These are phyloP conservation scores for Emergomyces pasteurianus DNA, from an alignment of 2,329 filamentous ascomycete genomes.

Conservation along the genomic window DNA sequence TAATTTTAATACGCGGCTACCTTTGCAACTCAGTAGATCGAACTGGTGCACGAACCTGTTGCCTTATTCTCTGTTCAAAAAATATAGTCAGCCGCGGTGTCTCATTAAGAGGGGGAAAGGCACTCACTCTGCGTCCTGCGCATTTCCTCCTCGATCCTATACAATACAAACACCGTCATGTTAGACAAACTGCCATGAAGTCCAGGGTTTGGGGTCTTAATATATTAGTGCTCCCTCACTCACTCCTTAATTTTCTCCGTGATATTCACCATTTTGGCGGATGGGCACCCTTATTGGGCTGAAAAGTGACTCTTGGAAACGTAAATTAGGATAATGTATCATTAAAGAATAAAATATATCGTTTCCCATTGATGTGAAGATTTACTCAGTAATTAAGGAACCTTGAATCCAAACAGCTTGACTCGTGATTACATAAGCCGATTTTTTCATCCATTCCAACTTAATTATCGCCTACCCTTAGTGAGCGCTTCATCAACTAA, in stretches of 20 bases:
- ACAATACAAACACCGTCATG: slow-evolving; percentile 11
- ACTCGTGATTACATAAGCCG: not conserved
- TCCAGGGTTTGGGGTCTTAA: not conserved
- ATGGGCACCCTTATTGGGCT: slow-evolving; percentile 2
- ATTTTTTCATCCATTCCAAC: not conserved
- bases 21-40: not conserved
- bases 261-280: slow-evolving; percentile 81
- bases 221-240: slow-evolving; percentile 38
- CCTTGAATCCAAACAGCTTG: too few relatives aligned
- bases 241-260: slow-evolving; percentile 99
- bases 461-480: not conserved
- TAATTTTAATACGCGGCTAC: slow-evolving; percentile 21
- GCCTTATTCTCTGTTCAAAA: slow-evolving; percentile 78
- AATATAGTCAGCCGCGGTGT: slow-evolving; percentile 19
- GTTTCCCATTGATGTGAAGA: not conserved
- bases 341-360: not conserved
- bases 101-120: not conserved
- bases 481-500: not conserved
- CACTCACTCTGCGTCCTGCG: slow-evolving; percentile 86
- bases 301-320: not conserved
- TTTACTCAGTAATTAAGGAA: too few relatives aligned
- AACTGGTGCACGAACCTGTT: slow-evolving; percentile 57
- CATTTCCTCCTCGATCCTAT: slow-evolving; percentile 99
- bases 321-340: not conserved
- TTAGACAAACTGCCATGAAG: not conserved